These are phyloP conservation scores for Paecilomyces niveus DNA, from an alignment of 2,329 filamentous ascomycete species.

Conservation along the genomic window DNA sequence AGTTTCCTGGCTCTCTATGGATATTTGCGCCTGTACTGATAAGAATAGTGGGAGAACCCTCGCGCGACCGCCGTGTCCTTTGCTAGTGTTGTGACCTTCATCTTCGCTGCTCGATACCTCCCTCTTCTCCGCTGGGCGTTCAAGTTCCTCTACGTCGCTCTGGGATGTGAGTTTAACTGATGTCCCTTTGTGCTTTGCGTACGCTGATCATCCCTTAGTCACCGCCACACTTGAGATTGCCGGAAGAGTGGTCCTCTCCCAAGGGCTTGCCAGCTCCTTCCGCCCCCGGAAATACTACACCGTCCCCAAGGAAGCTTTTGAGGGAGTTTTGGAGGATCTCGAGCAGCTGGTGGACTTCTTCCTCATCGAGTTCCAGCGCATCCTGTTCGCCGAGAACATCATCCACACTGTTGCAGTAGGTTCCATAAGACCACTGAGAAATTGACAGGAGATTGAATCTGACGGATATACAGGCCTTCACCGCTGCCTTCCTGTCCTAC, in stretches of 20 bases:
- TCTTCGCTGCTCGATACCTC: constrained; percentile 57
- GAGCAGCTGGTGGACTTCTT: constrained; percentile 63
- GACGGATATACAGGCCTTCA: constrained; percentile 46
- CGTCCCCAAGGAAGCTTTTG: constrained; percentile 56
- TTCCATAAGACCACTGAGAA: constrained; percentile 6
- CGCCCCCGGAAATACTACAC: constrained; percentile 60
- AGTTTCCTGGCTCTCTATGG: constrained; percentile 16
- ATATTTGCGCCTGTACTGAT: constrained; percentile 3
- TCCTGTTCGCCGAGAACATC: constrained; percentile 60
- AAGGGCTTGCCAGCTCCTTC: constrained; percentile 54
- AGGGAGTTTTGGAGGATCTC: constrained; percentile 54
- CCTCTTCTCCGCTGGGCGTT: constrained; percentile 56
- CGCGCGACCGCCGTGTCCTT: constrained; percentile 57
- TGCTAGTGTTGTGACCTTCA: constrained; percentile 48
- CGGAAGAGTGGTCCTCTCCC: constrained; percentile 49
- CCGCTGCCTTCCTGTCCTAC: constrained; percentile 53
- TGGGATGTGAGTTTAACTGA: constrained; percentile 45
- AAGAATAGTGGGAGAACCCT: constrained; percentile 55
- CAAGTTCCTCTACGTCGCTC: constrained; percentile 52
- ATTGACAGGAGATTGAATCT: constrained; percentile 3
- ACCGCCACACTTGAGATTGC: constrained; percentile 52
- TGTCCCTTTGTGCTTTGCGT: background rate
- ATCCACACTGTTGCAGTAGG: constrained; percentile 54
- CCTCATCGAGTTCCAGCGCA: constrained; percentile 60
- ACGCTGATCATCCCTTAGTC: constrained; percentile 25